These are phyloP conservation scores for Sequoiadendron giganteum DNA, from an alignment of 75 land plant species.

Conservation along the genomic window DNA sequence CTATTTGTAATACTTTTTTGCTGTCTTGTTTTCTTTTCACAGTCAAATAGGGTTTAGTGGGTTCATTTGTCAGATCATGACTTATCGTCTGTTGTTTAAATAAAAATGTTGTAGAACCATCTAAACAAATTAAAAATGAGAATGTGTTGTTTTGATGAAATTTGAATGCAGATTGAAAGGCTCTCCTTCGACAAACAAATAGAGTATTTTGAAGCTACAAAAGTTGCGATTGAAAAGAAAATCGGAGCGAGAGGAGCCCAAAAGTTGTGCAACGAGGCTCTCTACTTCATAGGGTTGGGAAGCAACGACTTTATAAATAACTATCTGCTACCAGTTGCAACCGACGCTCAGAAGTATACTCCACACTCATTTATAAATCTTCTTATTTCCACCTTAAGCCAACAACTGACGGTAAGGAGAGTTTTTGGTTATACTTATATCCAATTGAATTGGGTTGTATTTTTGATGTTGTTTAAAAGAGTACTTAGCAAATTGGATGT, in stretches of 20 bases:
- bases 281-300: slow-evolving; percentile 57
- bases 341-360: slow-evolving; percentile 50
- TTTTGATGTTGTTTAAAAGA: too few relatives aligned
- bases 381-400: slow-evolving; percentile 39
- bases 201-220: slow-evolving; percentile 42
- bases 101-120: too few relatives aligned
- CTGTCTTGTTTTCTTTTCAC: neutral
- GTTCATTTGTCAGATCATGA: too few relatives aligned
- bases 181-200: slow-evolving; percentile 61
- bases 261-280: slow-evolving; percentile 35
- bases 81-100: too few relatives aligned
- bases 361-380: slow-evolving; percentile 38
- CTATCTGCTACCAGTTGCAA: slow-evolving; percentile 56
- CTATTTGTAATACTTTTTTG: slow-evolving; percentile 49
- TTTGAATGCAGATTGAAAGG: slow-evolving; percentile 46
- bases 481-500: neutral
- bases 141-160: too few relatives aligned
- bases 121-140: too few relatives aligned
- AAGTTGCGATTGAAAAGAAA: slow-evolving; percentile 23
- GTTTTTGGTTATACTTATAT: too few relatives aligned
- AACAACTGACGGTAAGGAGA: slow-evolving; percentile 41
- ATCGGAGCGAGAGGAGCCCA: slow-evolving; percentile 46
- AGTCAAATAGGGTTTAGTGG: too few relatives aligned
- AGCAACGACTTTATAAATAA: slow-evolving; percentile 89
- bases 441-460: too few relatives aligned